Evolutionary conservation across 306 rosid genomes (phyloP).

Genomic region (Cicer cuneatum): DNA sequence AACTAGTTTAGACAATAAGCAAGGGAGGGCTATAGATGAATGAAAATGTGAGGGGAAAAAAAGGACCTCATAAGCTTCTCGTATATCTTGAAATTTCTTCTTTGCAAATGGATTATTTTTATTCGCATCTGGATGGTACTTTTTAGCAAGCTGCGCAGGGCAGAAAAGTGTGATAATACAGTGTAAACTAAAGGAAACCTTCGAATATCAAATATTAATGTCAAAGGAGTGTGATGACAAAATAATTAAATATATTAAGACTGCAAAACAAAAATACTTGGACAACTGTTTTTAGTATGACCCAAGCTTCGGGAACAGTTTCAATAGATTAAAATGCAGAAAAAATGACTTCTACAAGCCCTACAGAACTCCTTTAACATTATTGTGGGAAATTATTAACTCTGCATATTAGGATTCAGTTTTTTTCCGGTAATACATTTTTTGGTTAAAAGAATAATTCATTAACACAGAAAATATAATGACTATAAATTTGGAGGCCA

Average conservation of each 20-base stretch:
- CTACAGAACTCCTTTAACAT: not conserved
- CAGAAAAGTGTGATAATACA: slow-evolving; percentile 42
- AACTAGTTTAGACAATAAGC: slow-evolving; percentile 37
- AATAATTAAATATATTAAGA: slow-evolving; percentile 11
- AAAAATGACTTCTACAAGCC: slow-evolving; percentile 20
- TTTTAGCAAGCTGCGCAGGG: slow-evolving; percentile 83
- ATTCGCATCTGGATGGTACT: slow-evolving; percentile 93
- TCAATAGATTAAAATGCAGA: slow-evolving; percentile 6
- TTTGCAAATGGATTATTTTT: slow-evolving; percentile 83
- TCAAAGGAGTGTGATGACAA: slow-evolving; percentile 23
- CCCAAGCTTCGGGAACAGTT: slow-evolving; percentile 11
- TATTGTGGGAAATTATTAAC: slow-evolving; percentile 21
- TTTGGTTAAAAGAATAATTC: slow-evolving; percentile 9
- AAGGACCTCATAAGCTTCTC: slow-evolving; percentile 93
- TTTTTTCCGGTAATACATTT: slow-evolving; percentile 18
- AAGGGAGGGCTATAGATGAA: slow-evolving; percentile 19
- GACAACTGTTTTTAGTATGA: slow-evolving; percentile 18
- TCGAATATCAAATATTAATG: slow-evolving; percentile 26
- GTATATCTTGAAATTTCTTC: slow-evolving; percentile 90
- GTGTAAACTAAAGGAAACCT: slow-evolving; percentile 34
- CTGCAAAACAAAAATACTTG: slow-evolving; percentile 31
- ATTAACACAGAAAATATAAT: slow-evolving; percentile 27
- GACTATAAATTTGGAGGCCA: slow-evolving; percentile 15
- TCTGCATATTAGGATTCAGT: slow-evolving; percentile 9
- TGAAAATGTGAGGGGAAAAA: slow-evolving; percentile 19